Conservation (phyloP, 495 filamentous ascomycete genomes). For the Penicillium arizonense region DNA sequence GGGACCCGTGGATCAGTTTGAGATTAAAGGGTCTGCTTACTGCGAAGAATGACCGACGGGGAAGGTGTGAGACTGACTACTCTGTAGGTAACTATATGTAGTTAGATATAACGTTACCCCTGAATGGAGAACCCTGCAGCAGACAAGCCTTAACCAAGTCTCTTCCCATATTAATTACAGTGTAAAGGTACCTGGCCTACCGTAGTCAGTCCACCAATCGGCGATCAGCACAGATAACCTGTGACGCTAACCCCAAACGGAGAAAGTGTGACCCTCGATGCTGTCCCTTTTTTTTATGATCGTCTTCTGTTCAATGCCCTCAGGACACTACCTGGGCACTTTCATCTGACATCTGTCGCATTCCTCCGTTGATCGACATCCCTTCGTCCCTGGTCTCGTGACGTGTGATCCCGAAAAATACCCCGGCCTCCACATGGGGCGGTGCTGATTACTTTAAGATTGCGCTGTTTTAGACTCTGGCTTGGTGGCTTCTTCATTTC, state of each 20-base stretch:
- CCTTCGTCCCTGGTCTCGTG: background rate
- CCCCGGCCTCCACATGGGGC: slow-evolving; percentile 5
- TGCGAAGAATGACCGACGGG: background rate
- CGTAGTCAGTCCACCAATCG: slow-evolving; percentile 1
- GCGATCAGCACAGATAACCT: background rate
- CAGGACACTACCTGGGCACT: slow-evolving; percentile 1
- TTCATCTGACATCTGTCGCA: slow-evolving; percentile 4
- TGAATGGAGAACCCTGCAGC: background rate
- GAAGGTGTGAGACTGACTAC: too few relatives aligned
- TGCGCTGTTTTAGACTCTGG: slow-evolving; percentile 3
- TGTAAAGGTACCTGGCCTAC: background rate
- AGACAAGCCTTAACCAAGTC: background rate
- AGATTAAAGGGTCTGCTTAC: background rate
- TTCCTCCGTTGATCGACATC: too few relatives aligned
- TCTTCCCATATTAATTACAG: background rate
- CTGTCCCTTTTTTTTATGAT: background rate
- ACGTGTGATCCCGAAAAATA: background rate
- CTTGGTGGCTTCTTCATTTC: slow-evolving; percentile 3
- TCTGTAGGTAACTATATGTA: background rate
- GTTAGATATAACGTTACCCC: background rate
- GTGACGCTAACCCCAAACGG: background rate
- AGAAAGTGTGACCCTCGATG: background rate
- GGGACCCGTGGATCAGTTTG: background rate
- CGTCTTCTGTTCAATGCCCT: background rate
- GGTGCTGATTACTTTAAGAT: slow-evolving; percentile 8